A percentile compares a stretch with the other conserved stretches of the same genome.
Conservation (phyloP, 2,329 filamentous ascomycete genomes). For the Nakataea oryzae region DNA sequence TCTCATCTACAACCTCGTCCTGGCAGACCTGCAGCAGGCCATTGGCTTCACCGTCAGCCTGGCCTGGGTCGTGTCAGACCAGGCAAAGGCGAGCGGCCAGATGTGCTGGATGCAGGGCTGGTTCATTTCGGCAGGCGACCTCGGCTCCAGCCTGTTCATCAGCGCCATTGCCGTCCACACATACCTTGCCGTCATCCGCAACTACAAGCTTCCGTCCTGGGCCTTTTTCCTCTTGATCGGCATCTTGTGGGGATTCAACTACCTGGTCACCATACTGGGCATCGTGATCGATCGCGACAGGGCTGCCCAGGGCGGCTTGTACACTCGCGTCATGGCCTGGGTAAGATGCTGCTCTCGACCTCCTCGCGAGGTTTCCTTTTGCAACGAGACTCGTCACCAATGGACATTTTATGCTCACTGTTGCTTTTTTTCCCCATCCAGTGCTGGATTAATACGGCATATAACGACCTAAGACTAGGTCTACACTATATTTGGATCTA, state of each 20-base stretch:
- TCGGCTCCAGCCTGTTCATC: conserved; percentile 58
- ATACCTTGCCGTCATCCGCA: conserved; percentile 49
- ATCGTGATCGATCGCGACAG: conserved; percentile 32
- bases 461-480: conserved; percentile 42
- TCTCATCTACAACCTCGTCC: conserved; percentile 57
- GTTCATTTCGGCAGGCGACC: conserved; percentile 55
- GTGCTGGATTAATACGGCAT: conserved; percentile 54
- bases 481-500: conserved; percentile 59
- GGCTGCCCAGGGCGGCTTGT: conserved; percentile 33
- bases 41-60: conserved; percentile 53
- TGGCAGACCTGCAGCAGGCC: conserved; percentile 58
- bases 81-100: conserved; percentile 39
- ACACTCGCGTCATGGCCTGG: conserved; percentile 56
- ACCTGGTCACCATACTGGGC: conserved; percentile 43
- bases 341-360: conserved; percentile 20
- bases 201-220: conserved; percentile 37
- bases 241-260: conserved; percentile 47
- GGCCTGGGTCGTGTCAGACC: conserved; percentile 43
- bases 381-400: too few species aligned
- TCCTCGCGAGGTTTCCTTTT: too few species aligned
- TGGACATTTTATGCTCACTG: not conserved
- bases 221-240: conserved; percentile 38
- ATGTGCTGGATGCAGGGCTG: conserved; percentile 58
- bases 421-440: conserved; percentile 10
- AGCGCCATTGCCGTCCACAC: conserved; percentile 56